phyloP scores from a whole-genome alignment of 176 grass and related monocot species.

The Chloris gayana region DNA sequence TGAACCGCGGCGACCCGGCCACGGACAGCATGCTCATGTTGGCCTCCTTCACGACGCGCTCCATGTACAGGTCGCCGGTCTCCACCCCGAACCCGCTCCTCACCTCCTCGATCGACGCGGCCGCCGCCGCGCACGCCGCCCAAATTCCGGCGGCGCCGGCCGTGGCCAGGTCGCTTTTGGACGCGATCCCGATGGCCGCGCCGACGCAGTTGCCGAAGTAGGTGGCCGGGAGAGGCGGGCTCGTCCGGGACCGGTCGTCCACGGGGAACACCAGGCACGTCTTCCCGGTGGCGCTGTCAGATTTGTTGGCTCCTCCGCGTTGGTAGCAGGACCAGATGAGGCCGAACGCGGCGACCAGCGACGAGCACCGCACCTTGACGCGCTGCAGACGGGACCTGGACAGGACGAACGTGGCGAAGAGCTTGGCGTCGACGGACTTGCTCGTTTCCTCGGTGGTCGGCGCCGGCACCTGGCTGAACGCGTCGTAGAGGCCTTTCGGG shows the following conservation, averaged over 20 bases:
- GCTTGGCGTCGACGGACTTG: neutral
- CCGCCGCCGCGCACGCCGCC: neutral
- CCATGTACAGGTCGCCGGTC: neutral
- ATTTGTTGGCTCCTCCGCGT: no score
- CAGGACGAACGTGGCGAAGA: neutral
- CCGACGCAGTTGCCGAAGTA: neutral
- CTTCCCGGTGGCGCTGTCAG: no score
- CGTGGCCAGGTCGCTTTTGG: neutral
- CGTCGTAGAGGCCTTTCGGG: neutral
- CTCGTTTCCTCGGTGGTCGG: no score
- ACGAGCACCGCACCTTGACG: neutral
- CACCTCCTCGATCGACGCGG: neutral
- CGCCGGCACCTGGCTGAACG: neutral
- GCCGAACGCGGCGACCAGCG: neutral
- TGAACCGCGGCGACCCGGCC: conserved; percentile 44
- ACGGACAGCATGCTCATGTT: neutral
- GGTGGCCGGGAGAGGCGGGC: neutral
- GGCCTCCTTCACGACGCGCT: neutral
- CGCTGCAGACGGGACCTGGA: neutral
- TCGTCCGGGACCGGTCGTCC: neutral
- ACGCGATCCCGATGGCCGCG: neutral
- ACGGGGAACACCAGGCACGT: no score
- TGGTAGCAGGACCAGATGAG: neutral
- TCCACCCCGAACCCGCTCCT: neutral
- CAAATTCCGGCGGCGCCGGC: neutral